Evolutionary conservation across 2,329 filamentous ascomycete genomes (phyloP).

Genomic region (Cryphonectria parasitica): DNA sequence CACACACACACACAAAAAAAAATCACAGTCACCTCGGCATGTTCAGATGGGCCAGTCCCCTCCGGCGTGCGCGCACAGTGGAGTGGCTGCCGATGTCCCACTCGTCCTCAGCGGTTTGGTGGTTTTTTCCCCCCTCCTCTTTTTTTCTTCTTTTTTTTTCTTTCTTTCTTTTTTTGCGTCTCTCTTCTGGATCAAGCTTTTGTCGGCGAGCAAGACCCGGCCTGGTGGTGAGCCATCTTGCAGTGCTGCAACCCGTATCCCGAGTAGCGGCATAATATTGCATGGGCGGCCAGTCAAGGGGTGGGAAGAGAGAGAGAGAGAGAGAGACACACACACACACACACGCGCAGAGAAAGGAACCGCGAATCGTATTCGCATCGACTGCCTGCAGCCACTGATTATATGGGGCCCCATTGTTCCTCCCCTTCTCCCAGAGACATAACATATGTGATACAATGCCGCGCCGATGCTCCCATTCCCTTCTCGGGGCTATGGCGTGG

Average conservation of each 20-base stretch:
- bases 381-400: conserved; percentile 6
- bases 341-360: not conserved
- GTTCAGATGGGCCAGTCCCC: not conserved
- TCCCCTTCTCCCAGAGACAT: not conserved
- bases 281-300: conserved; percentile 1
- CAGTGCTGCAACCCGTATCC: not conserved
- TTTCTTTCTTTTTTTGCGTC: too few relatives aligned
- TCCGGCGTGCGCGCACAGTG: not conserved
- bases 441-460: conserved; percentile 9
- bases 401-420: conserved; percentile 5
- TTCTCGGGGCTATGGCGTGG: not conserved
- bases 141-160: too few relatives aligned
- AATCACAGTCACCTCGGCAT: not conserved
- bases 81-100: not conserved
- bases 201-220: not conserved
- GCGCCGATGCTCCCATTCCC: not conserved
- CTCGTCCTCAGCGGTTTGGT: too few relatives aligned
- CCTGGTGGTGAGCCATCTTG: not conserved
- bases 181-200: not conserved
- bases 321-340: too few relatives aligned
- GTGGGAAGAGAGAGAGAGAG: not conserved
- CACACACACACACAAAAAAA: not conserved
- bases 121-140: too few relatives aligned
- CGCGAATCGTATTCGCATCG: conserved; percentile 1
- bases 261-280: not conserved